Conservation (phyloP, 352 stramenopile genomes). For the Globisporangium parvum region DNA sequence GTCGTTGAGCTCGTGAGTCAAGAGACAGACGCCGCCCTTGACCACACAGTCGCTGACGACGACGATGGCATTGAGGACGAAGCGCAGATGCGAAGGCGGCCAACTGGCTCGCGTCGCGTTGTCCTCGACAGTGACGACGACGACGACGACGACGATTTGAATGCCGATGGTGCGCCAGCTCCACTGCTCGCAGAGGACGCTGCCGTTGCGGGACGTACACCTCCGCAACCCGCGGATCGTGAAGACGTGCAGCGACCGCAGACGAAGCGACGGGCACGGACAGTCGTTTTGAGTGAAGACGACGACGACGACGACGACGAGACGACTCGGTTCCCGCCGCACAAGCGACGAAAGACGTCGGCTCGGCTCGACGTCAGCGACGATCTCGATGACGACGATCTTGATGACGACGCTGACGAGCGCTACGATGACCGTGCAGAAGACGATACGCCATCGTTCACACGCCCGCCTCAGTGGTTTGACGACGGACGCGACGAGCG, state of each 20-base stretch:
- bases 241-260: not conserved
- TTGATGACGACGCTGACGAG: no score
- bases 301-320: not conserved
- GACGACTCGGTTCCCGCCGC: no score
- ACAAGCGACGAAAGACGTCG: no score
- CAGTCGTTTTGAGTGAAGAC: not conserved
- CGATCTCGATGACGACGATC: no score
- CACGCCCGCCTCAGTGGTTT: no score
- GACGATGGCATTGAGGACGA: conserved; percentile 4
- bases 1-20: conserved; percentile 11
- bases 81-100: conserved; percentile 1
- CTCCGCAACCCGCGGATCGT: not conserved
- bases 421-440: no score
- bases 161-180: conserved; percentile 7
- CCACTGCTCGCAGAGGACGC: not conserved
- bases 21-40: conserved; percentile 5
- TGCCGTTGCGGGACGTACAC: not conserved
- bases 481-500: not conserved
- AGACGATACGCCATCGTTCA: no score
- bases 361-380: no score
- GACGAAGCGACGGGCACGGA: not conserved
- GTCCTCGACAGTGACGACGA: conserved; percentile 26
- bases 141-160: conserved; percentile 26
- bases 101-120: conserved; percentile 6
- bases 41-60: not conserved